Evolutionary conservation across 768 basidiomycete species (phyloP), one percentile per base, ranked within the genome.

Genomic region (Naematelia aurantialba): DNA sequence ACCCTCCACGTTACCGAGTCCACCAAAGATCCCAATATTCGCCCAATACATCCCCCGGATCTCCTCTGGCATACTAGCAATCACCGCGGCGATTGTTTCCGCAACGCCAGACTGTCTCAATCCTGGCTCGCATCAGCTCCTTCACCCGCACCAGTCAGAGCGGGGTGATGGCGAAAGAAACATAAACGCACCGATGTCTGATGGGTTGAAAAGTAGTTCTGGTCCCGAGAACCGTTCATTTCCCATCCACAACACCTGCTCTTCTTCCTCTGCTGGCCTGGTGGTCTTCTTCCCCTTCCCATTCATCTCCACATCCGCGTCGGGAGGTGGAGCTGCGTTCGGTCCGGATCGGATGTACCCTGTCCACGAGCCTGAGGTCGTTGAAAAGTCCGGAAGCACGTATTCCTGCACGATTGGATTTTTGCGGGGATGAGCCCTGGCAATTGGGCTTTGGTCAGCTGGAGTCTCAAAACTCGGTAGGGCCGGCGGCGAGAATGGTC

Each of bases 11-110:
- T 83, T 83, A 14, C 85, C 84, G 75, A 83, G 87, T 13, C 93
- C 93, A 50, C 93, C 93, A 69, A 91, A 84, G 63, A 94, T 78
- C 12, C 88, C 89, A 61, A 98, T 91, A 75, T 97, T 90, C 30
- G 85, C 85, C 91, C 91, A 98, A 77, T 91, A 96, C 87, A 98
- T 85, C 30, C 90, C 92, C 65, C 86, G 89, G 24, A 93, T 67
- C 67, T 93, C 90, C 52, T 82, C 79, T 0, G 90, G 89, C 59
- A 97, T 83, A 27, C 83, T 77, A 0, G 83, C 80, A 69, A 98
- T 91, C 58, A 87, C 87, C 55, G 82, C 74, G 42, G 88, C 87
- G 60, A 97, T 84, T 11, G 86, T 85, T 56, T 82, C 83, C 31
- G 89, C 81, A 26, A 98, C 78, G 1, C 93, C 93, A 17, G 84